phyloP scores from a whole-genome alignment of 2,329 filamentous ascomycete species.

The Diaporthe vexans region DNA sequence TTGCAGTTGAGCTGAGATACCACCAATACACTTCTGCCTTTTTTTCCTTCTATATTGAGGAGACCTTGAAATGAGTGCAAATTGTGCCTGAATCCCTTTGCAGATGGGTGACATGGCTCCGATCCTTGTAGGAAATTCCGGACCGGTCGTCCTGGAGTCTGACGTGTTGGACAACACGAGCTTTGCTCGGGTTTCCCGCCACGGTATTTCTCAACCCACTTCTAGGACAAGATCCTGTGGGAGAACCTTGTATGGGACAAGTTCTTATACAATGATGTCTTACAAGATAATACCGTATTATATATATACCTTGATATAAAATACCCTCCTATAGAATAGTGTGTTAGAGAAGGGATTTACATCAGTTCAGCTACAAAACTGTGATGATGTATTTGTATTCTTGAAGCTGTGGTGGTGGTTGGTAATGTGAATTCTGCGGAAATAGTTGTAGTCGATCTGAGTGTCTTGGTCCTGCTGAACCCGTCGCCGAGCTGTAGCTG shows the following conservation, averaged over 20 bases:
- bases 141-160: background rate
- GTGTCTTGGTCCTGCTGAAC: background rate
- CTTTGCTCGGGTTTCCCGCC: too few species aligned
- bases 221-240: too few species aligned
- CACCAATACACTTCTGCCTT: conserved; percentile 41
- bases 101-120: background rate
- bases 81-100: background rate
- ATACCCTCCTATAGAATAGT: too few species aligned
- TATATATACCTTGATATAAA: too few species aligned
- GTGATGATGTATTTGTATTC: too few species aligned
- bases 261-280: too few species aligned
- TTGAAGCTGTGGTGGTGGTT: too few species aligned
- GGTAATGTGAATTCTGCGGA: background rate
- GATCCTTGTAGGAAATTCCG: background rate
- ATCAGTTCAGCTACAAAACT: too few species aligned
- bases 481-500: background rate
- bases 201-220: too few species aligned
- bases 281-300: too few species aligned
- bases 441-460: background rate
- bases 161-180: background rate
- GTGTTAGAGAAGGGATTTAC: too few species aligned
- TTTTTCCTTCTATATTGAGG: conserved; percentile 30
- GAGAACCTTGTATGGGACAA: too few species aligned
- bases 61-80: background rate
- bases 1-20: conserved; percentile 41